Base-by-base conservation (phyloP, 176 grass and related monocot species). In the Phyllostachys edulis region DNA sequence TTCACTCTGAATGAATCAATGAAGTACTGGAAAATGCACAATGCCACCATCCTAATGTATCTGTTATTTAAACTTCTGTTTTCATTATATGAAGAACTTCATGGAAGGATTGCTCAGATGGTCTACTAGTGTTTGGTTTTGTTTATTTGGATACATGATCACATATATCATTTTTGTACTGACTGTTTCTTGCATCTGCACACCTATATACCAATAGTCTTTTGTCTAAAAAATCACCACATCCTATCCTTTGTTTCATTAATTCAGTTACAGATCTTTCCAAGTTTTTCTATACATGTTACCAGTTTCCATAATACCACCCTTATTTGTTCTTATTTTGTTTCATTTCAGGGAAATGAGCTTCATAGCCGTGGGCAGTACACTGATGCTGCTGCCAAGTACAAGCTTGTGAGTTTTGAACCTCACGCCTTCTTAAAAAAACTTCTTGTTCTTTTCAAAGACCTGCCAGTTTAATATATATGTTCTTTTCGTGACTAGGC, bases 311-410 rank as follows among this genome's bases (percentile, higher is more conserved):
- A 67, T 78, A 63, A 23, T 52, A 34, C 20, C 15, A 71, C 38
- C 46, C 73, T 83, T 44, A 72, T 71, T 46, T 76, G 8, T 69
- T 78, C 3, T 64, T 20, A 23, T 75, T 90, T 74, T 67, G 57
- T 74, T 62, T 51, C 27, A 54, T 69, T 60, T 73, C 80, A 99
- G 96, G 96, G 96, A 24, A 99, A 96, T 76, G 93, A 92, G 81
- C 87, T 99, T 84, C 93, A 96, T 80, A 94, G 79, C 69, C 47
- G 13, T 77, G 96, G 86, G 20, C 73, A 94, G 87, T 99, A 92
- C 85, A 26, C 52, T 15, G 93, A 94, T 74, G 96, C 96, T 83
- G 89, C 91, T 73, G 74, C 87, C 32, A 99, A 99, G 78, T 99
- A 99, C 75, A 96, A 91, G 47, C 93, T 88, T 69, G 96, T 99